These are phyloP conservation scores for Polyporus tsugae DNA, from an alignment of 1,284 basidiomycete genomes.

Conservation along the genomic window DNA sequence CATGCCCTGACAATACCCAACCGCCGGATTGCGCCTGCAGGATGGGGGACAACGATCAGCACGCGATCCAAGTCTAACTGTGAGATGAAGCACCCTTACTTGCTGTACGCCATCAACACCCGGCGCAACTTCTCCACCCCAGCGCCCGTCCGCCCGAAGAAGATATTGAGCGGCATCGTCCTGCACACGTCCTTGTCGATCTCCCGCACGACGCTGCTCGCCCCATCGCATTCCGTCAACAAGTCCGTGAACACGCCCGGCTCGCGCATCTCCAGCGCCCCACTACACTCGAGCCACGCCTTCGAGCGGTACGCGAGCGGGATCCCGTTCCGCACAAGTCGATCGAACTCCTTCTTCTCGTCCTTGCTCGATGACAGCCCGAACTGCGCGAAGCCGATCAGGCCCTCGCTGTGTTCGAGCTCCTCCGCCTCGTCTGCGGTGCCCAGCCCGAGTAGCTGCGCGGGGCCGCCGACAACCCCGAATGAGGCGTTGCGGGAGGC, in stretches of 20 bases:
- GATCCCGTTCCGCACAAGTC: conserved; percentile 85
- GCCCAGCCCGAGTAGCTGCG: conserved; percentile 69
- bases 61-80: background rate
- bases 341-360: conserved; percentile 82
- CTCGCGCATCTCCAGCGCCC: conserved; percentile 90
- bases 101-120: conserved; percentile 91
- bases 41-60: conserved; percentile 6
- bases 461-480: conserved; percentile 50
- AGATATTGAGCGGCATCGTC: conserved; percentile 96
- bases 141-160: conserved; percentile 95
- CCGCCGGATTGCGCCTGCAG: conserved; percentile 78
- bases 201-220: conserved; percentile 72
- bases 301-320: conserved; percentile 90
- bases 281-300: conserved; percentile 92
- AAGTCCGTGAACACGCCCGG: conserved; percentile 93
- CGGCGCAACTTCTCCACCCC: conserved; percentile 93
- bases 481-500: conserved; percentile 37
- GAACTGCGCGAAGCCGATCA: conserved; percentile 91
- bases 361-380: conserved; percentile 78
- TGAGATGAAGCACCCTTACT: conserved; percentile 56
- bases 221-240: conserved; percentile 64
- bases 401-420: conserved; percentile 73
- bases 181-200: conserved; percentile 96
- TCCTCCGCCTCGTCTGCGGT: conserved; percentile 74
- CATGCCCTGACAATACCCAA: conserved; percentile 95